phyloP scores from a whole-genome alignment of 2,329 filamentous ascomycete species.

The Aspergillus quadricinctus region DNA sequence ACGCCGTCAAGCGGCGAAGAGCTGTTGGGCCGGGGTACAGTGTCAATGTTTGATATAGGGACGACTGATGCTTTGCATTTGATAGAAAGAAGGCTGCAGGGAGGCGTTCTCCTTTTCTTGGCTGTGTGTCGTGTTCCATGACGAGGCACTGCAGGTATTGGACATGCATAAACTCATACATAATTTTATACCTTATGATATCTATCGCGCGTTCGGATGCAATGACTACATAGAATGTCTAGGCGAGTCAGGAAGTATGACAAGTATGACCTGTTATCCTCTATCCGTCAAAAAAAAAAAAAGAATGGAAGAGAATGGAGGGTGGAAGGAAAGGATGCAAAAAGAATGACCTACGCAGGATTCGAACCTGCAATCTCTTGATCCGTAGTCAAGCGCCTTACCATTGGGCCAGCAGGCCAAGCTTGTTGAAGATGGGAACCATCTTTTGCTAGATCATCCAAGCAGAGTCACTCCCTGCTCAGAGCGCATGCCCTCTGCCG shows the following conservation, averaged over 20 bases:
- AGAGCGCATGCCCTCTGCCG: too few species aligned
- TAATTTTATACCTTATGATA: neutral
- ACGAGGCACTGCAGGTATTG: neutral
- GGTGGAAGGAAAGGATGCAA: neutral
- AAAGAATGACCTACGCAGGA: conserved; percentile 31
- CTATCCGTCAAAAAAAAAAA: too few species aligned
- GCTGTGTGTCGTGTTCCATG: neutral
- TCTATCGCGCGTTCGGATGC: too few species aligned
- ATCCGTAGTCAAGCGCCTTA: conserved; percentile 25
- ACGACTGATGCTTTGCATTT: neutral
- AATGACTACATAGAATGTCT: too few species aligned
- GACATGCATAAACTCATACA: neutral
- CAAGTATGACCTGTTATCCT: too few species aligned
- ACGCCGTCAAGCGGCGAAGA: conserved; percentile 26
- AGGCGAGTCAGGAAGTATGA: too few species aligned
- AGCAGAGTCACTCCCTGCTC: too few species aligned
- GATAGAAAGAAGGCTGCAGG: conserved; percentile 3
- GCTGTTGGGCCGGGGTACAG: conserved; percentile 38
- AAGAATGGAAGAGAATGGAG: too few species aligned
- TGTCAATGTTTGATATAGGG: conserved; percentile 31
- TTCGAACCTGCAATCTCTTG: conserved; percentile 49
- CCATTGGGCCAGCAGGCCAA: conserved; percentile 20
- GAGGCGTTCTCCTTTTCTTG: neutral
- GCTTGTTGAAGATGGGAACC: neutral
- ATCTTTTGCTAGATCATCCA: neutral